phyloP scores from a whole-genome alignment of 139 green algal species.

The Picochlorum sp. region DNA sequence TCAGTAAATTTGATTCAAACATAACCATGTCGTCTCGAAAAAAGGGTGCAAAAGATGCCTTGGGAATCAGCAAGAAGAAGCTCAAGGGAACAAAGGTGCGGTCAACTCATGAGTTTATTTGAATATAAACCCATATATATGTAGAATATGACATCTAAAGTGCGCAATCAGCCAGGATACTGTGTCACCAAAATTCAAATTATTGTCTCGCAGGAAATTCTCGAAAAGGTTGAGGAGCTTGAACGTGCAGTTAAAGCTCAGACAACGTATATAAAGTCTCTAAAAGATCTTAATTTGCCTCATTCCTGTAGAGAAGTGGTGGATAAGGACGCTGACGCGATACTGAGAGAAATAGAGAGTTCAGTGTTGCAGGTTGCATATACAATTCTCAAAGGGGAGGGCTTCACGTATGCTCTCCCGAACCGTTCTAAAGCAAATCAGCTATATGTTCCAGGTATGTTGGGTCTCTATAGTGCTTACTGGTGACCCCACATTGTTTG shows the following conservation, averaged over 20 bases:
- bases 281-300: conserved; percentile 45
- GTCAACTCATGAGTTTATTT: neutral
- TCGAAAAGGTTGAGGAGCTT: conserved; percentile 54
- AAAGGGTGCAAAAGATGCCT: neutral
- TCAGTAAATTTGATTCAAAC: neutral
- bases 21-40: neutral
- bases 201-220: conserved; percentile 46
- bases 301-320: conserved; percentile 58
- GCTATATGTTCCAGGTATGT: conserved; percentile 45
- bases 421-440: conserved; percentile 72
- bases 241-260: conserved; percentile 33
- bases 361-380: conserved; percentile 50
- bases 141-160: neutral
- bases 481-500: conserved; percentile 5
- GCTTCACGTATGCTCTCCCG: conserved; percentile 53
- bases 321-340: conserved; percentile 64
- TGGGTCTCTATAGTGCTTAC: too few species aligned
- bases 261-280: conserved; percentile 34
- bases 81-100: conserved; percentile 6
- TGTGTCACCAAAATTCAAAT: neutral
- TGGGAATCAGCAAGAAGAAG: neutral
- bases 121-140: neutral
- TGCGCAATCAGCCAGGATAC: neutral
- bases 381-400: conserved; percentile 49
- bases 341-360: conserved; percentile 75